Conservation (phyloP, 768 basidiomycete genomes). For the Steccherinum ochraceum region DNA sequence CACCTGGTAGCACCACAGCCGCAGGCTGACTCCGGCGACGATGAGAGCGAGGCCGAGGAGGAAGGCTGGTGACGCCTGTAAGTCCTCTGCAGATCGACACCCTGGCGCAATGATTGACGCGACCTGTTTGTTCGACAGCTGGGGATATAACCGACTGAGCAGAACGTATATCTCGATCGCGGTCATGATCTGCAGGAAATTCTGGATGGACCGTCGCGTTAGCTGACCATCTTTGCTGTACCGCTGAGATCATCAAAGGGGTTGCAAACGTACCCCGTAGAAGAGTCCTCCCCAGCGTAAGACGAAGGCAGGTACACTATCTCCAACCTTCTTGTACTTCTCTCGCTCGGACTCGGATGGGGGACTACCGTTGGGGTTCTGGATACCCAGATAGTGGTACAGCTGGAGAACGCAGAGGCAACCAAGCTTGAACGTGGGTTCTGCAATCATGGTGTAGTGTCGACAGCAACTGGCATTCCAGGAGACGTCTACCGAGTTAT, state of each 20-base stretch:
- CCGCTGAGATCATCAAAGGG: no score
- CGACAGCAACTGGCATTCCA: no score
- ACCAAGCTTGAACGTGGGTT: not conserved
- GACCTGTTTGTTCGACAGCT: not conserved
- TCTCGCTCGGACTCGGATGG: not conserved
- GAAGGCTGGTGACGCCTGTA: not conserved
- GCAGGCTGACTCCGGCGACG: not conserved
- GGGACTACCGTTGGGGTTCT: not conserved
- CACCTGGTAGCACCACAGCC: constrained; percentile 1
- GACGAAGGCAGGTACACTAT: not conserved
- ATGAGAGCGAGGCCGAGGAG: not conserved
- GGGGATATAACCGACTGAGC: not conserved
- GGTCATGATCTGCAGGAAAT: not conserved
- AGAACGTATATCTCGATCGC: not conserved
- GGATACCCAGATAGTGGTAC: not conserved
- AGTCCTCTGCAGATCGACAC: not conserved
- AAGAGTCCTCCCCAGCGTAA: not conserved
- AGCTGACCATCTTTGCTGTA: no score
- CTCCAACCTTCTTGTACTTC: not conserved
- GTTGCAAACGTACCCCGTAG: no score
- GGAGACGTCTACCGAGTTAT: no score
- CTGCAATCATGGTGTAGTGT: not conserved
- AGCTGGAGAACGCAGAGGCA: not conserved
- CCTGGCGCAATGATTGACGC: not conserved
- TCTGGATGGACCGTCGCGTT: no score